Base-by-base conservation (phyloP, 225 moss, liverwort and hornwort species). In the Takakia lepidozioides region DNA sequence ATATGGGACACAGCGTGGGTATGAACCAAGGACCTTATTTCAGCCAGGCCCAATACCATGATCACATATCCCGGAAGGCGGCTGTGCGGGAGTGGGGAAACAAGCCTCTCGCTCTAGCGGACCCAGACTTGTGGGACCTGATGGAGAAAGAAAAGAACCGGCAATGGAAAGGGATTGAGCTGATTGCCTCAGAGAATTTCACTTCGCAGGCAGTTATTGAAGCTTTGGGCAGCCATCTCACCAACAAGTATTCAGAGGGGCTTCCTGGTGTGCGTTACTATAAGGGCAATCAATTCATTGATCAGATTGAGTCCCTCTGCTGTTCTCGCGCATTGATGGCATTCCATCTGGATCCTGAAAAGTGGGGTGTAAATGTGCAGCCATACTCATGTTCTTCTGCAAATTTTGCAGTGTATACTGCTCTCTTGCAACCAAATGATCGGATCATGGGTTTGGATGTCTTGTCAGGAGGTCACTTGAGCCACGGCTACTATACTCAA, bases 141-240 rank as follows among this genome's bases (percentile, higher is more conserved):
- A 59, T 75, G 35, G 69, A 75, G 60, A 67, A 54, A 18, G 74
- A 75, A 64, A 75, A 75, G 40, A 46, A 51, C 60, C 68, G 69
- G 0, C 69, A 75, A 15, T 75, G 64, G 40, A 75, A 75, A 20
- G 74, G 74, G 19, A 75, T 75, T 43, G 74, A 75, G 64, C 61
- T 75, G 29, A 75, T 75, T 19, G 74, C 69, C 0, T 75, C 69
- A 7, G 74, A 75, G 61, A 75, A 75, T 49, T 75, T 75, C 69
- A 75, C 74, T 5, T 75, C 74, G 19, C 74, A 69, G 38, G 74
- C 74, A 14, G 69, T 75, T 28, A 75, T 75, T n/a, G 74, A 75
- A 46, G 74, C 69, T 7, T 26, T 75, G 5, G 74, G 74, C 5
- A 75, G 69, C 35, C 52, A 64, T 3, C 65, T 75, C 14, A 75